phyloP scores from a whole-genome alignment of 148 eudicot species.

The Linanthus parryae region DNA sequence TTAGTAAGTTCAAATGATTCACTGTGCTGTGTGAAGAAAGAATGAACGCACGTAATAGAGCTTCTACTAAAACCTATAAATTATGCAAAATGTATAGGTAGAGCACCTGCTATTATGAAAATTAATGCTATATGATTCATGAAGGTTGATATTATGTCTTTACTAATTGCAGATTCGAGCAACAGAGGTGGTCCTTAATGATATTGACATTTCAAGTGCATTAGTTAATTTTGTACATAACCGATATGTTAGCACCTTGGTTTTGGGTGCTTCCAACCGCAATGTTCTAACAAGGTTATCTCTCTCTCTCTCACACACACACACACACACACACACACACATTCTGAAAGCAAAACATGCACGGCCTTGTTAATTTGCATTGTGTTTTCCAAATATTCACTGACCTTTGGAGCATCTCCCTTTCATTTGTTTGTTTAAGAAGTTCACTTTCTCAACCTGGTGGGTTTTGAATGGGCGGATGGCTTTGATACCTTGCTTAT shows the following conservation, averaged over 20 bases:
- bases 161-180: conserved; percentile 39
- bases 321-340: neutral
- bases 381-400: neutral
- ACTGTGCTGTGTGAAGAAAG: neutral
- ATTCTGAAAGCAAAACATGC: too few species aligned
- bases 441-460: too few species aligned
- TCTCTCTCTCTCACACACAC: conserved; percentile 5
- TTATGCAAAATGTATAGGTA: neutral
- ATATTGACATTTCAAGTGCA: conserved; percentile 42
- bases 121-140: neutral
- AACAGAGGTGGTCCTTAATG: conserved; percentile 57
- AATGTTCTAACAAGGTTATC: conserved; percentile 44
- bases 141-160: neutral
- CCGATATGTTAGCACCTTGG: conserved; percentile 32
- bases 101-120: neutral
- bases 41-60: neutral
- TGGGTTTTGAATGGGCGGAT: too few species aligned
- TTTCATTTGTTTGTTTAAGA: too few species aligned
- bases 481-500: too few species aligned
- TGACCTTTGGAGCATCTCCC: too few species aligned
- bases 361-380: neutral
- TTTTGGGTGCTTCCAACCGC: conserved; percentile 57
- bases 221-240: conserved; percentile 34
- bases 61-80: neutral
- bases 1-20: neutral